Conservation (phyloP, 306 rosid species). For the Lathyrus aphaca region DNA sequence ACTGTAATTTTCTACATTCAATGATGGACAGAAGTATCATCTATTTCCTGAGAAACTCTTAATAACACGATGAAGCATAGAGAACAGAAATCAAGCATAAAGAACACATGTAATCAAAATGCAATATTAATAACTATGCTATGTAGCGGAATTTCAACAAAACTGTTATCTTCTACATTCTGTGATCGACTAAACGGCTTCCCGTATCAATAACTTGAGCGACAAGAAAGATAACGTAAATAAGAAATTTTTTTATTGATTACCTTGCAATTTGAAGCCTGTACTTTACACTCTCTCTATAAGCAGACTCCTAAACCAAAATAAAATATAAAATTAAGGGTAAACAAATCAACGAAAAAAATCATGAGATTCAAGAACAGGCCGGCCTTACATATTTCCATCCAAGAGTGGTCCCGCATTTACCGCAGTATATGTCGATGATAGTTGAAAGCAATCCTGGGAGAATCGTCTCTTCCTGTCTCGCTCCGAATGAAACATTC, state of each 20-base stretch:
- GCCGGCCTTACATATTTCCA: conserved; percentile 75
- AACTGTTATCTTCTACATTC: too few relatives aligned
- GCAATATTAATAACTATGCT: too few relatives aligned
- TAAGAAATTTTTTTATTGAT: conserved; percentile 8
- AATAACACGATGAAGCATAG: too few relatives aligned
- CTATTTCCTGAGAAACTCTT: too few relatives aligned
- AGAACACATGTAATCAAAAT: too few relatives aligned
- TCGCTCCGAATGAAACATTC: conserved; percentile 64
- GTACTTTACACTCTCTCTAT: conserved; percentile 61
- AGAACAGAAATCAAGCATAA: too few relatives aligned
- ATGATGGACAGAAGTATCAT: too few relatives aligned
- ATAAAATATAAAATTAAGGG: conserved; percentile 6
- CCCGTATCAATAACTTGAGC: too few relatives aligned
- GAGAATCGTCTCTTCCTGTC: conserved; percentile 66
- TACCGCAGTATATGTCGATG: conserved; percentile 69
- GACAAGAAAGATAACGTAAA: too few relatives aligned
- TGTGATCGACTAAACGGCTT: too few relatives aligned
- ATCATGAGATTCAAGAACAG: conserved; percentile 8
- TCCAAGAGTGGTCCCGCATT: conserved; percentile 77
- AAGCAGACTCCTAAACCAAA: conserved; percentile 57
- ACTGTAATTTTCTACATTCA: too few relatives aligned
- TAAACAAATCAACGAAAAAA: neutral
- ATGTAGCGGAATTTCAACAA: too few relatives aligned
- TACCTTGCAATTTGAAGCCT: conserved; percentile 75
- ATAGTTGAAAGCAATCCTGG: conserved; percentile 68